These are phyloP conservation scores for Trichoderma breve DNA, from an alignment of 2,329 filamentous ascomycete genomes.

Conservation along the genomic window DNA sequence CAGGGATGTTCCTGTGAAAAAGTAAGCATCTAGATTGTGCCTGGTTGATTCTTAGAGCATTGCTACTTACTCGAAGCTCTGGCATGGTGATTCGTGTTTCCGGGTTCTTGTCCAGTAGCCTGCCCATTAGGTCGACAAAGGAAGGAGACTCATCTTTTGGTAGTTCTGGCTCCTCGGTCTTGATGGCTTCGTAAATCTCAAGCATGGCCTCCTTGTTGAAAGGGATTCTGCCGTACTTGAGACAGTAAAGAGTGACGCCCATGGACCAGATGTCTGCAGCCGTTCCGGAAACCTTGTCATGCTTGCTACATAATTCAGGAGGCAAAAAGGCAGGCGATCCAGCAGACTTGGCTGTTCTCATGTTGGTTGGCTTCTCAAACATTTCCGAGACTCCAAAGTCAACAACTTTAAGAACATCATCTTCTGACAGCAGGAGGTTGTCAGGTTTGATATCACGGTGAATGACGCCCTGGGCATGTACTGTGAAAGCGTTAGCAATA, in stretches of 20 bases:
- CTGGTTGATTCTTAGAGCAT: background rate
- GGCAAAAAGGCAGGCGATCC: conserved; percentile 94
- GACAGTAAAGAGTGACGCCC: conserved; percentile 91
- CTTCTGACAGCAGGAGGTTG: conserved; percentile 84
- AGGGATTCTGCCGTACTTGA: conserved; percentile 83
- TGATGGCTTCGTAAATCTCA: conserved; percentile 88
- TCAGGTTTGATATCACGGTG: conserved; percentile 98
- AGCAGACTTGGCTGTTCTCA: conserved; percentile 90
- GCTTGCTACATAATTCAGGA: conserved; percentile 84
- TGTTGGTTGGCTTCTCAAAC: conserved; percentile 81
- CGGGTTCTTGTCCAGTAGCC: conserved; percentile 81
- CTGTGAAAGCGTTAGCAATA: conserved; percentile 39
- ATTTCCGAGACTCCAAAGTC: conserved; percentile 99
- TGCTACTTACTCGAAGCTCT: conserved; percentile 68
- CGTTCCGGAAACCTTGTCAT: conserved; percentile 82
- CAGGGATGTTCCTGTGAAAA: conserved; percentile 75
- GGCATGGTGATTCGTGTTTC: conserved; percentile 78
- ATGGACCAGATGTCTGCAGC: conserved; percentile 98
- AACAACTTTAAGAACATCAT: conserved; percentile 93
- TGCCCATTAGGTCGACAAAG: conserved; percentile 72
- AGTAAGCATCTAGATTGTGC: conserved; percentile 4
- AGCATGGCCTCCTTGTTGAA: conserved; percentile 78
- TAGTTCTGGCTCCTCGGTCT: conserved; percentile 62
- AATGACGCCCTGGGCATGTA: conserved; percentile 91
- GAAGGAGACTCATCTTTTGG: conserved; percentile 62